Percentiles rank a stretch among this genome's conserved stretches.
phyloP scores from a whole-genome alignment of 176 grass and related monocot species.

The Zizania latifolia region DNA sequence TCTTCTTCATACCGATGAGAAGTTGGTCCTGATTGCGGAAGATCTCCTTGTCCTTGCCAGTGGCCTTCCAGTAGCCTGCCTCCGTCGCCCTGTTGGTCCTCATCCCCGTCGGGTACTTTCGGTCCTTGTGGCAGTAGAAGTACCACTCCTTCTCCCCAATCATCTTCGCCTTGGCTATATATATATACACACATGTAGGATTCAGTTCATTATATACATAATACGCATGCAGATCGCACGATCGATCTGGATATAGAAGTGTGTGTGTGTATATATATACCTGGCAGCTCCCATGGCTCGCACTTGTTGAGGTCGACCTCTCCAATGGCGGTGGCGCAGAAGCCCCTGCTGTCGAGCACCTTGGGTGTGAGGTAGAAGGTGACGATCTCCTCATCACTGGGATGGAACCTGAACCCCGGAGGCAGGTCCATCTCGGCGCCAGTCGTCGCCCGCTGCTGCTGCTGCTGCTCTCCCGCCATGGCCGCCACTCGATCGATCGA shows the following conservation, averaged over 20 bases:
- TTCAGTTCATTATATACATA: too few relatives aligned
- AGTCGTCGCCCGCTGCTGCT: background rate
- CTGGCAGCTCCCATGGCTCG: conserved; percentile 72
- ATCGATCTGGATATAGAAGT: too few relatives aligned
- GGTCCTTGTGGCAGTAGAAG: conserved; percentile 48
- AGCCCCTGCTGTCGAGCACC: conserved; percentile 15
- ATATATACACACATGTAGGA: background rate
- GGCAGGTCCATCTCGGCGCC: conserved; percentile 15
- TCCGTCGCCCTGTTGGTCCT: conserved; percentile 45
- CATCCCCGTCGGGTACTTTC: conserved; percentile 50
- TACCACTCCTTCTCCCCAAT: conserved; percentile 45
- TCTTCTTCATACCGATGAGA: conserved; percentile 60
- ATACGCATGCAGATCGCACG: too few relatives aligned
- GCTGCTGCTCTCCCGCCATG: conserved; percentile 40
- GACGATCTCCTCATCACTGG: conserved; percentile 58
- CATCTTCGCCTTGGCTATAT: conserved; percentile 33
- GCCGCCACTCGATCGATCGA: background rate
- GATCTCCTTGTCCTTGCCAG: conserved; percentile 56
- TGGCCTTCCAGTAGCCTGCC: conserved; percentile 55
- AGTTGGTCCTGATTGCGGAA: background rate
- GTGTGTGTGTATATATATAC: conserved; percentile 10
- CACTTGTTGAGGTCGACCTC: conserved; percentile 59
- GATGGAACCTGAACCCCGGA: conserved; percentile 61
- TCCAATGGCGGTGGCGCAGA: conserved; percentile 33
- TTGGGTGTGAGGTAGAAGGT: conserved; percentile 51